These are phyloP conservation scores for Triticum monococcum DNA, from an alignment of 176 grass and related monocot genomes.

Conservation along the genomic window DNA sequence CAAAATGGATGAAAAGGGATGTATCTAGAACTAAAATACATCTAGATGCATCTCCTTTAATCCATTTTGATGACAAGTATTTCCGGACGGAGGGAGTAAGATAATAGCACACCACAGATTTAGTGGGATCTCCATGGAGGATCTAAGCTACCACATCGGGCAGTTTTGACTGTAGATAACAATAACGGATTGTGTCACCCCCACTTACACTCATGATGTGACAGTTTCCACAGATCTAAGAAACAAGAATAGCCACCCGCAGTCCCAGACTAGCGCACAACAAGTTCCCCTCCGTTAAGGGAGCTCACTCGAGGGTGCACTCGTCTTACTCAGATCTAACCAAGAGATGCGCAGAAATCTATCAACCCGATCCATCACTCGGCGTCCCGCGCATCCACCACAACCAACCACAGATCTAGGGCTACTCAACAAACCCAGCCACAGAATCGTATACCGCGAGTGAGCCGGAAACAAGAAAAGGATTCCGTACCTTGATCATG, in stretches of 20 bases:
- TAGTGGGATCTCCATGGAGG: slow-evolving; percentile 20
- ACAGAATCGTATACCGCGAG: not conserved
- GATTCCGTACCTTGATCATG: slow-evolving; percentile 79
- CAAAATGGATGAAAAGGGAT: too few relatives aligned
- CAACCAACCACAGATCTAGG: slow-evolving; percentile 11
- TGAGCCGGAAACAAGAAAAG: not conserved
- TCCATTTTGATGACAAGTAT: too few relatives aligned
- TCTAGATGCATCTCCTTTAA: too few relatives aligned
- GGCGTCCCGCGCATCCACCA: not conserved
- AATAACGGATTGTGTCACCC: not conserved
- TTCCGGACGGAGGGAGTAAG: too few relatives aligned
- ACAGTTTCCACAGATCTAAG: slow-evolving; percentile 21
- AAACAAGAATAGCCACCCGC: not conserved
- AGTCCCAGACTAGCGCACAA: not conserved
- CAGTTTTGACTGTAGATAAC: not conserved
- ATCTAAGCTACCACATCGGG: not conserved
- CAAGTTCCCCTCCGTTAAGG: not conserved
- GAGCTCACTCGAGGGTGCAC: not conserved
- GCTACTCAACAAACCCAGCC: not conserved
- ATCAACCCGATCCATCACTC: not conserved
- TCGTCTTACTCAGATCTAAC: slow-evolving; percentile 25
- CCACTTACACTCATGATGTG: not conserved
- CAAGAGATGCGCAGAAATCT: not conserved
- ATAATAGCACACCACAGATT: not conserved
- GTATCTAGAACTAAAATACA: too few relatives aligned